Evolutionary conservation across 2,329 filamentous ascomycete genomes (phyloP), one percentile per base, ranked within the genome.

Genomic region (Penicillium sp.): DNA sequence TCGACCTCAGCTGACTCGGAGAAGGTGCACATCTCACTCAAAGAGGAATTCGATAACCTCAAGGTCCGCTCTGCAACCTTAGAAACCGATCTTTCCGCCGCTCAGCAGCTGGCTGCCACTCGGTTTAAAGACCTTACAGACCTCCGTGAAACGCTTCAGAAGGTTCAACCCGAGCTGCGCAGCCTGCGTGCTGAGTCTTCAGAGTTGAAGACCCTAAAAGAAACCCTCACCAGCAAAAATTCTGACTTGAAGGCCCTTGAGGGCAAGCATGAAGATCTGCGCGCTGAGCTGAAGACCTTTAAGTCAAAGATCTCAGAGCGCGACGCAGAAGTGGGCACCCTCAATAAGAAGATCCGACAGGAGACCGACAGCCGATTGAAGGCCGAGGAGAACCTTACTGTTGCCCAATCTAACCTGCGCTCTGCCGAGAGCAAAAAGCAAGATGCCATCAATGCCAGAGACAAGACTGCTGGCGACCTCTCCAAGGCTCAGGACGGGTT

Each of bases 101-200:
- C 92, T 0, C 87, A 97, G 70, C 86, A 95, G 73, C 82, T 97
- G 13, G 91, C 94, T 0, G 88, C 95, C 58, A 88, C 85, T 16
- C 83, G 94, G 31, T 97, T 92, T 78, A 96, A 92, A 72, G 92
- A 97, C 57, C 78, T 97, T 2, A 87, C 87, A 0, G 89, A 96
- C 29, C 78, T 96, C 44, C 84, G 88, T 20, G 89, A 93, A 59
- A 80, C 92, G 2, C 74, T 97, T 31, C 87, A 92, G 62, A 95
- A 94, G 71, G 84, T 89, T 0, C 92, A 97, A 68, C 89, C 91
- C 0, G 93, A 99, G 73, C 78, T 97, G 24, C 89, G 88, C 70
- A 87, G 79, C 43, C 80, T 97, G 20, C 85, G 90, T 8, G 85
- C 87, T 47, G 92, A 97, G 65, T 87, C 89, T 31, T 83, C 84